Percentiles rank a stretch among this genome's conserved stretches.
Evolutionary conservation across 129 eudicot genomes (phyloP).

Genomic region (Scalesia atractyloides): DNA sequence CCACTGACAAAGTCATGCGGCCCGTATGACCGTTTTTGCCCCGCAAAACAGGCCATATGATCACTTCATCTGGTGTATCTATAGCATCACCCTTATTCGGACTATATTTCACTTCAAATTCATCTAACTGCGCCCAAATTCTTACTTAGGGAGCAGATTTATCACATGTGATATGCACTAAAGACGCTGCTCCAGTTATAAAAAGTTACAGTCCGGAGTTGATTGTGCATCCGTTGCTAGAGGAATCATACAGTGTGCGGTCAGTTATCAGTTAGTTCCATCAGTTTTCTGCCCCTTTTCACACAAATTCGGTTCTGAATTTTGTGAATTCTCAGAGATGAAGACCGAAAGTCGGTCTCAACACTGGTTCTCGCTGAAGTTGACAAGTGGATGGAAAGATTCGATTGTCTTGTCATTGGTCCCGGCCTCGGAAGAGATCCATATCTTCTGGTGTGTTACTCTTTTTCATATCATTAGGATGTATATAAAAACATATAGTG

Average conservation of each 20-base stretch:
- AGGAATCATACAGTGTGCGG: slow-evolving; percentile 94
- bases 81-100: not conserved
- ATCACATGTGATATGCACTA: slow-evolving; percentile 95
- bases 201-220: slow-evolving; percentile 97
- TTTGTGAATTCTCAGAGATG: slow-evolving; percentile 55
- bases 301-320: slow-evolving; percentile 10
- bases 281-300: not conserved
- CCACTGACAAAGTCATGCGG: no score
- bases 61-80: no score
- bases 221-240: slow-evolving; percentile 92
- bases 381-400: slow-evolving; percentile 95
- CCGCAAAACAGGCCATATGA: no score
- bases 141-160: slow-evolving; percentile 88
- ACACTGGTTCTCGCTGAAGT: slow-evolving; percentile 66
- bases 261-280: slow-evolving; percentile 35
- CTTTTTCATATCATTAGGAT: slow-evolving; percentile 2
- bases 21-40: no score
- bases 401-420: slow-evolving; percentile 94
- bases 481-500: not conserved
- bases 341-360: slow-evolving; percentile 56
- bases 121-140: not conserved
- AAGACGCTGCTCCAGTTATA: slow-evolving; percentile 91
- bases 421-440: slow-evolving; percentile 99
- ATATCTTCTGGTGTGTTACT: slow-evolving; percentile 72
- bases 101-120: not conserved